Percentiles rank a stretch among this genome's conserved stretches.
Evolutionary conservation across 2,329 filamentous ascomycete genomes (phyloP).

Genomic region (Tolypocladium nubicola): DNA sequence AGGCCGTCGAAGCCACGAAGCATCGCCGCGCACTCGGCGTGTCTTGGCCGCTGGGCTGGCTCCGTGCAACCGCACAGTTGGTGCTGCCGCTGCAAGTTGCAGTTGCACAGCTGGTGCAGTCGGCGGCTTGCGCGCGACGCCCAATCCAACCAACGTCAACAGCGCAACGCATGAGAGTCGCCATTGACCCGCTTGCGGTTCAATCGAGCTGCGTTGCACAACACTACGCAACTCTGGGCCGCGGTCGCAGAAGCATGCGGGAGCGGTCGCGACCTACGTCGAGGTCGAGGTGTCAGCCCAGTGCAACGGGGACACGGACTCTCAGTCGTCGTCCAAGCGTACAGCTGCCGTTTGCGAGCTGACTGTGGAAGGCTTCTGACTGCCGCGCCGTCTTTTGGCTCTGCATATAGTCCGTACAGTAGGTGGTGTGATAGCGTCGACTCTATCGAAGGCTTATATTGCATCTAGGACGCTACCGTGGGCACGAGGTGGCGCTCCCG

Average conservation of each 20-base stretch:
- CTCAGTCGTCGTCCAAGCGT: too few relatives aligned
- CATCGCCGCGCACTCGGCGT: background rate
- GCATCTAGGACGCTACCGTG: background rate
- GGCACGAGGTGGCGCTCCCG: background rate
- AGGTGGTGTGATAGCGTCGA: background rate
- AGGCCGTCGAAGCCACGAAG: background rate
- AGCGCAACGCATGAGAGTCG: background rate
- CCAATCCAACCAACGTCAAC: background rate
- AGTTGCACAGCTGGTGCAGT: background rate
- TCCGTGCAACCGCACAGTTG: too few relatives aligned
- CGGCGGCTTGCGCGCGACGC: too few relatives aligned
- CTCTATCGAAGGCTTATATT: background rate
- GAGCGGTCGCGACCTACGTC: background rate
- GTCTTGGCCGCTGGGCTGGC: background rate
- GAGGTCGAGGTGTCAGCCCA: background rate
- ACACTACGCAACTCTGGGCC: background rate
- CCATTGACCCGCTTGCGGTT: background rate
- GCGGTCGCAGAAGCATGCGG: background rate
- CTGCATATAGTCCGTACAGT: background rate
- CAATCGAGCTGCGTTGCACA: background rate
- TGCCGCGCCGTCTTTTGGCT: background rate
- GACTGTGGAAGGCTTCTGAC: background rate
- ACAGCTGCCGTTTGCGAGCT: background rate
- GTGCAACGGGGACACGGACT: background rate
- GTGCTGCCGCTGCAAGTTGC: background rate